Conservation (phyloP, 2,329 filamentous ascomycete species). For the Diaporthe destruens region DNA sequence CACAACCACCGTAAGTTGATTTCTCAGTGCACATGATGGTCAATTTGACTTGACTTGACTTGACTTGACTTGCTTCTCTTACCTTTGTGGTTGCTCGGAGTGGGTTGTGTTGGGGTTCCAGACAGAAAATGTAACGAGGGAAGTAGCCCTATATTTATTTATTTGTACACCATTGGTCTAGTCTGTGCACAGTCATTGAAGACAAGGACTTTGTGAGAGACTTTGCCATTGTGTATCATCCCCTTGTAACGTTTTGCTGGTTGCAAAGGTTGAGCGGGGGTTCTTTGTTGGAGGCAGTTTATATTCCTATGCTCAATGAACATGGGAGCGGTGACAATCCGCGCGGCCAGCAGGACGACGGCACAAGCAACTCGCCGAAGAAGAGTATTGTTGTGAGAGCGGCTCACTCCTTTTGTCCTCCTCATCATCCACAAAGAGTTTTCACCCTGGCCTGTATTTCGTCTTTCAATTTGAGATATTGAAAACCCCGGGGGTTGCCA, state of each 20-base stretch:
- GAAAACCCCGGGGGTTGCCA: not conserved
- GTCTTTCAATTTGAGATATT: not conserved
- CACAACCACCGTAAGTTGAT: not conserved
- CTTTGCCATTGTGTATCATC: not conserved
- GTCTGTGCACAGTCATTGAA: not conserved
- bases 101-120: not conserved
- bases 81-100: not conserved
- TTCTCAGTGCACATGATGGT: not conserved
- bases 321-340: not conserved
- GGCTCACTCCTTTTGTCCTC: not conserved
- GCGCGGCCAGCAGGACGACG: not conserved
- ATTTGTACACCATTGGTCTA: not conserved
- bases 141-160: fast-evolving
- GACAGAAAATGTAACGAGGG: not conserved
- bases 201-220: not conserved
- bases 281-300: not conserved
- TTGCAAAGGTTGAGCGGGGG: not conserved
- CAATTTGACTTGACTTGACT: not conserved
- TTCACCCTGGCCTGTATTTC: too few species aligned
- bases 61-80: not conserved
- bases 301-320: too few species aligned
- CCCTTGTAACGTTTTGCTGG: not conserved
- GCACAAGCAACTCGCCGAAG: not conserved
- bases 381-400: not conserved
- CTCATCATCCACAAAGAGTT: not conserved